Evolutionary conservation across 352 stramenopile genomes (phyloP).

Genomic region (Phytopythium cucurbitacearum): DNA sequence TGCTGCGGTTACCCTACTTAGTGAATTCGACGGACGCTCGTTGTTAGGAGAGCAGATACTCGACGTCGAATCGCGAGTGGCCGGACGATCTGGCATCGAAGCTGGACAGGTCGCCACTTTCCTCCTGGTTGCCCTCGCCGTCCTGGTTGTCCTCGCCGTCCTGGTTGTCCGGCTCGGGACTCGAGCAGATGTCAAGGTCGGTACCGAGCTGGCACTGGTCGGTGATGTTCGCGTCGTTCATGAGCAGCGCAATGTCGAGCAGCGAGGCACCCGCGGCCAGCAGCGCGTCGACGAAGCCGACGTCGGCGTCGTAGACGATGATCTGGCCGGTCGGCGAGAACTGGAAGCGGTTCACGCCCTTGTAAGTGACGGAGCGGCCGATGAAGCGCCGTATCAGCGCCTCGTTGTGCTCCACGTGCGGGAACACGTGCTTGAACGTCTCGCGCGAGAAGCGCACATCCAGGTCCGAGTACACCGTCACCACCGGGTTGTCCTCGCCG

Average conservation of each 20-base stretch:
- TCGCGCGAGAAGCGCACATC: conserved; percentile 40
- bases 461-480: conserved; percentile 39
- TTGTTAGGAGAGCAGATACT: conserved; percentile 1
- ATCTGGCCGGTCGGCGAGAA: conserved; percentile 42
- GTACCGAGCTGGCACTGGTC: conserved; percentile 34
- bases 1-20: too few species aligned
- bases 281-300: conserved; percentile 51
- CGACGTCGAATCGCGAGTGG: conserved; percentile 3
- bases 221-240: conserved; percentile 45
- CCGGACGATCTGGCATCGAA: too few species aligned
- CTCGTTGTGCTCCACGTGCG: conserved; percentile 47
- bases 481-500: conserved; percentile 34
- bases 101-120: neutral
- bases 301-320: conserved; percentile 49
- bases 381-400: conserved; percentile 37
- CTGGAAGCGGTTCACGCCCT: conserved; percentile 44
- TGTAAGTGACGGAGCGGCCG: conserved; percentile 43
- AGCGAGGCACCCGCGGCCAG: conserved; percentile 31
- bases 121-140: neutral
- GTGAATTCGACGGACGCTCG: too few species aligned
- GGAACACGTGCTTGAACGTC: conserved; percentile 57
- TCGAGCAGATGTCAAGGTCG: conserved; percentile 10
- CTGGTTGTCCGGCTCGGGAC: neutral
- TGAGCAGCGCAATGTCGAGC: conserved; percentile 38
- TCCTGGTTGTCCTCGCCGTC: neutral